A percentile compares a stretch with the other conserved stretches of the same genome.
Conservation (phyloP, 257 asterid species). For the Ilex aquifolium region DNA sequence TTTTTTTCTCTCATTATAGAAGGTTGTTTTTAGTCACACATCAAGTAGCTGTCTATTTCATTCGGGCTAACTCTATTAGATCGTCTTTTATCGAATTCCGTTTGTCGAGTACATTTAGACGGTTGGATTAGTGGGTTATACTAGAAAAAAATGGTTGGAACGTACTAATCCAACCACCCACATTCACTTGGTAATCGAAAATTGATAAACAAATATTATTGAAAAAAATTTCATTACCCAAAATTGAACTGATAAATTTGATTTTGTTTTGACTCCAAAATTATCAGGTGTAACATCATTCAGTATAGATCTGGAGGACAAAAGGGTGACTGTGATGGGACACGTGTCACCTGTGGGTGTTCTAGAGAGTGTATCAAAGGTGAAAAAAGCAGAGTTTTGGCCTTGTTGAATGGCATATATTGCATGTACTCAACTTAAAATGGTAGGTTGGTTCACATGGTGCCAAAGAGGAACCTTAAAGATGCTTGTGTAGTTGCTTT, state of each 20-base stretch:
- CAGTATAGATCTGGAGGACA: conserved; percentile 70
- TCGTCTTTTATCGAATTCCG: no score
- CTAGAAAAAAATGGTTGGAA: no score
- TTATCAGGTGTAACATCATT: conserved; percentile 72
- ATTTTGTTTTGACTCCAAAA: background rate
- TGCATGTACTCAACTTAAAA: background rate
- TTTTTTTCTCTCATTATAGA: no score
- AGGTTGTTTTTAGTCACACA: background rate
- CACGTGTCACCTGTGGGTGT: conserved; percentile 62
- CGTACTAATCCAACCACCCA: no score
- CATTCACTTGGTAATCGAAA: no score
- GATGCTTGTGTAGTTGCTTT: conserved; percentile 1
- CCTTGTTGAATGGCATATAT: conserved; percentile 15
- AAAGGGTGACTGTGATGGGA: conserved; percentile 73
- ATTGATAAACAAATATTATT: no score
- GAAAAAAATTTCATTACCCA: no score
- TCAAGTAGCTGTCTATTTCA: background rate
- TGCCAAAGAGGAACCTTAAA: background rate
- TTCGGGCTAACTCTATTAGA: no score
- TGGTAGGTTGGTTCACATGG: background rate
- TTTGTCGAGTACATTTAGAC: no score
- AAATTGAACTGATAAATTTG: no score
- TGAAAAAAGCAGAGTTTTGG: conserved; percentile 80
- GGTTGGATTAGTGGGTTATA: no score
- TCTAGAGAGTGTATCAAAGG: conserved; percentile 69